These are phyloP conservation scores for Eruca vesicaria DNA, from an alignment of 441 rosid species.

Conservation along the genomic window DNA sequence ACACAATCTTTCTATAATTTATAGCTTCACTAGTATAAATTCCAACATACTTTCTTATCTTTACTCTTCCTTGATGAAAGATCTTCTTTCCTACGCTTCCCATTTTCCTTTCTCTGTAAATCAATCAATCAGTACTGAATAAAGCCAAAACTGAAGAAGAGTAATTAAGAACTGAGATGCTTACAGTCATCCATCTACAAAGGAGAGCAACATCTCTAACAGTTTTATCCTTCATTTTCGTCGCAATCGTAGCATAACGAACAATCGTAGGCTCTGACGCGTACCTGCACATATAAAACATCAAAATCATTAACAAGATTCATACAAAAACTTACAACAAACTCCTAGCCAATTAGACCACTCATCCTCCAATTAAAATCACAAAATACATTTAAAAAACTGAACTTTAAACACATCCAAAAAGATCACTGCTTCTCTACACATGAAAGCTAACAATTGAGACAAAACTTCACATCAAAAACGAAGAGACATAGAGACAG, in stretches of 20 bases:
- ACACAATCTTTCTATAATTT: too few species aligned
- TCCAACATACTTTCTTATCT: slow-evolving; percentile 68
- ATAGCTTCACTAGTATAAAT: neutral
- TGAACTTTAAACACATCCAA: neutral
- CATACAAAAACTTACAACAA: neutral
- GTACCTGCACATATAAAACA: slow-evolving; percentile 40
- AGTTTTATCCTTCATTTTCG: slow-evolving; percentile 64
- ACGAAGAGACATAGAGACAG: neutral
- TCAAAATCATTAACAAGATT: neutral
- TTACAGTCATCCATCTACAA: slow-evolving; percentile 80
- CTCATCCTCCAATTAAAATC: neutral
- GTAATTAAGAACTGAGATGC: slow-evolving; percentile 43
- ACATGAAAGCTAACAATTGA: neutral
- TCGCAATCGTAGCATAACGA: slow-evolving; percentile 77
- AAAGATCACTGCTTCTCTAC: too few species aligned
- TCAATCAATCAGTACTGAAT: neutral
- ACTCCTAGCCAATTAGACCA: neutral
- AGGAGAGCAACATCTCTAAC: slow-evolving; percentile 78
- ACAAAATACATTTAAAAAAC: neutral
- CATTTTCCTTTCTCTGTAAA: slow-evolving; percentile 78
- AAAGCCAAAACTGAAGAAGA: neutral
- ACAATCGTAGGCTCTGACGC: slow-evolving; percentile 49
- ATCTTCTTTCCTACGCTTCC: slow-evolving; percentile 87
- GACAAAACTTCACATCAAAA: neutral
- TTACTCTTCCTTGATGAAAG: slow-evolving; percentile 77